Conservation (phyloP, 2,329 filamentous ascomycete species). For the Albophoma yamanashiensis region DNA sequence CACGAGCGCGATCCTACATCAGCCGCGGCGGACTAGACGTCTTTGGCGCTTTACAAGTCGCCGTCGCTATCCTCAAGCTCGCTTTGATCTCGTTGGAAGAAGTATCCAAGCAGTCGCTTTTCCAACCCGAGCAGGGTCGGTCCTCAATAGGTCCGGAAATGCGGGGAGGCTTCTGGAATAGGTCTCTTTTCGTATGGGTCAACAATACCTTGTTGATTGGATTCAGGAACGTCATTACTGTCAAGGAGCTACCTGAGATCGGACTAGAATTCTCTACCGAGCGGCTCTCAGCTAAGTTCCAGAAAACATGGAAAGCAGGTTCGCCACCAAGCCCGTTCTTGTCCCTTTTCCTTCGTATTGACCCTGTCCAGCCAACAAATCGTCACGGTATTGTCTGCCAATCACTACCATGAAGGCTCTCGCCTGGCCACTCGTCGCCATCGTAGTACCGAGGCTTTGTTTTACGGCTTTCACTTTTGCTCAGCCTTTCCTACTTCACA, state of each 20-base stretch:
- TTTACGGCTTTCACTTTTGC: slow-evolving; percentile 22
- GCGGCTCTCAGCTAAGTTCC: not conserved
- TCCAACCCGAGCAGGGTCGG: not conserved
- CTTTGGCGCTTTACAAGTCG: slow-evolving; percentile 18
- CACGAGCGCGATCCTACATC: slow-evolving; percentile 20
- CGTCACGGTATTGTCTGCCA: slow-evolving; percentile 1
- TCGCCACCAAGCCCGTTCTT: not conserved
- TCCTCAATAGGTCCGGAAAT: slow-evolving; percentile 2
- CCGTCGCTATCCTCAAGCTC: slow-evolving; percentile 18
- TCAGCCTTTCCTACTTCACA: slow-evolving; percentile 27
- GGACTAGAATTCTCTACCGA: slow-evolving; percentile 5
- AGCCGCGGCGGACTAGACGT: slow-evolving; percentile 4
- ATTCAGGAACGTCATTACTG: slow-evolving; percentile 17
- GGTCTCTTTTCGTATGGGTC: slow-evolving; percentile 17
- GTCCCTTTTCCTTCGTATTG: not conserved
- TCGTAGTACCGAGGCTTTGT: slow-evolving; percentile 17
- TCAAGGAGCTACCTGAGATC: slow-evolving; percentile 19
- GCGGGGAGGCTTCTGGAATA: slow-evolving; percentile 13
- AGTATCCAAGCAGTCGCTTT: slow-evolving; percentile 6
- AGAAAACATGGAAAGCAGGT: not conserved
- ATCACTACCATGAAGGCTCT: slow-evolving; percentile 5
- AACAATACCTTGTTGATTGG: slow-evolving; percentile 17
- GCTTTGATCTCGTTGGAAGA: slow-evolving; percentile 25
- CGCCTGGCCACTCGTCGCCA: slow-evolving; percentile 5
- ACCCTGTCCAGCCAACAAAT: slow-evolving; percentile 1